phyloP scores from a whole-genome alignment of 2,329 filamentous ascomycete genomes.

The Helotiales sp. region DNA sequence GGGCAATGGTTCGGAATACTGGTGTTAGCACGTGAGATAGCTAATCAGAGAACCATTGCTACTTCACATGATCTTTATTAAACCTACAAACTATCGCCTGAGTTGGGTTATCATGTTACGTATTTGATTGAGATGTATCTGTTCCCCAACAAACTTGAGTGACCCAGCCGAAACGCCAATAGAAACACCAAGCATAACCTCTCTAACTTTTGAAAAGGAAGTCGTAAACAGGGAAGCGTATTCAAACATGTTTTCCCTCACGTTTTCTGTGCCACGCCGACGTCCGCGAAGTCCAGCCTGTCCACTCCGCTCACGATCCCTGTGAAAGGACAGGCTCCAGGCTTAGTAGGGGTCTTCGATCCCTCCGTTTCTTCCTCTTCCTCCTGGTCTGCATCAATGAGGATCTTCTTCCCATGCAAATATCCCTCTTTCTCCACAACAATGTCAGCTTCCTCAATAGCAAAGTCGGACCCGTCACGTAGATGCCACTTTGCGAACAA shows the following conservation, averaged over 20 bases:
- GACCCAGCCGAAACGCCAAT: background rate
- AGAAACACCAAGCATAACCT: background rate
- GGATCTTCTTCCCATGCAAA: conserved; percentile 65
- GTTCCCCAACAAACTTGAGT: background rate
- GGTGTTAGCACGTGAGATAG: too few species aligned
- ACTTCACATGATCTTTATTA: too few species aligned
- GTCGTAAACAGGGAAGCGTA: background rate
- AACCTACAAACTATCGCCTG: too few species aligned
- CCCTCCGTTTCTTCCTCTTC: background rate
- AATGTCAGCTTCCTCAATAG: conserved; percentile 51
- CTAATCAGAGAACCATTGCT: too few species aligned
- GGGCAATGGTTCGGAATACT: too few species aligned
- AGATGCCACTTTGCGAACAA: conserved; percentile 79
- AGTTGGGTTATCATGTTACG: background rate
- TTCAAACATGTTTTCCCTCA: background rate
- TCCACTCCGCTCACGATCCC: background rate
- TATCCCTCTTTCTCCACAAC: conserved; percentile 67
- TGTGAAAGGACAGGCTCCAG: background rate
- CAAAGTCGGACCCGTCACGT: conserved; percentile 39
- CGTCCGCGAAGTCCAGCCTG: background rate
- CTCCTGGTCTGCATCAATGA: conserved; percentile 39
- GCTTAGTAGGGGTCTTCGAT: background rate
- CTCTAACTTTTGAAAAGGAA: background rate
- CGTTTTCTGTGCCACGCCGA: background rate
- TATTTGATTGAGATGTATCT: background rate